Evolutionary conservation across 2,329 filamentous ascomycete species (phyloP), one percentile per base, ranked within the genome.

Genomic region (Pyrenophora tritici-repentis): DNA sequence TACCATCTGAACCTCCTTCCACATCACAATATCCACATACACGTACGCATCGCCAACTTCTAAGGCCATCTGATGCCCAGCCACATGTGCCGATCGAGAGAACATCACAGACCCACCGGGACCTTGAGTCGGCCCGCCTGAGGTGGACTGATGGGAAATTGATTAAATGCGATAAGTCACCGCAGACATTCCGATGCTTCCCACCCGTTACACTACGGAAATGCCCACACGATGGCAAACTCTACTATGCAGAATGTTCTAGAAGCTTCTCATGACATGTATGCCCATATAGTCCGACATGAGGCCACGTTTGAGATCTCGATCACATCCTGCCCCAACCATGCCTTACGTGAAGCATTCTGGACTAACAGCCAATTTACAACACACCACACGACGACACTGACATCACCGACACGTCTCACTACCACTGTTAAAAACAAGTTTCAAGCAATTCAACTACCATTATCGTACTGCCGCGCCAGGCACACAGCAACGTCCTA

Each of bases 121-220:
- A 12, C 32, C 13, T 33, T 20, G 3, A 45, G 31, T 45, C 42
- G 42, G 42, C 34, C 42, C 42, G 42, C 22, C 20, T n/a, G 33
- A 39, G 49, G 49, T 52, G 44, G 44, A 43, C 42, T 42, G 49
- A 52, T 52, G 49, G 49, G 44, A 48, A 48, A 48, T 52, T 14
- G 22, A 14, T 16, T 13, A 14, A 52, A 52, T 40, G 17, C 35
- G 26, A 47, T 38, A 43, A 17, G 36, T 50, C 20, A 37, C 32
- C 38, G 34, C 42, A 13, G 14, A 34, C 24, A 39, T 33, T 35
- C 34, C 39, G 34, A 47, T 46, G 10, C 16, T 17, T 33, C 14
- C 7, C 17, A 16, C 42, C 22, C 33, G 31, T 40, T 32, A 32
- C 36, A 31, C 20, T n/a, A 20, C 12, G 24, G 22, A 29, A 29